A percentile compares a stretch with the other conserved stretches of the same genome.
These are phyloP conservation scores for Saccharomycopsis hybrid DNA, from an alignment of 1,139 yeast genomes.

Conservation along the genomic window DNA sequence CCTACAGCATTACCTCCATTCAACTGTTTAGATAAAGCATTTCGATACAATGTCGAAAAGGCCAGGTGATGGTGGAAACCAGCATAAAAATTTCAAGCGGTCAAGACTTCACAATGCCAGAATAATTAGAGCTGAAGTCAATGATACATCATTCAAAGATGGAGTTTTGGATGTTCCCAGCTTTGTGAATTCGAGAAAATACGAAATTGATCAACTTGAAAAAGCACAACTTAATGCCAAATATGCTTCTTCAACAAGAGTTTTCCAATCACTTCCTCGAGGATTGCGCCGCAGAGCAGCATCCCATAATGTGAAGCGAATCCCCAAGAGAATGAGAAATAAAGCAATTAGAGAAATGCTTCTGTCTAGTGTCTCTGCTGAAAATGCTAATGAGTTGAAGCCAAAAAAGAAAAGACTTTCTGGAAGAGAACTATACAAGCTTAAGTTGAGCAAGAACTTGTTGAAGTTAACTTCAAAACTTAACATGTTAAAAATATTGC, in stretches of 20 bases:
- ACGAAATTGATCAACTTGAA: conserved; percentile 73
- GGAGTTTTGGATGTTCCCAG: conserved; percentile 62
- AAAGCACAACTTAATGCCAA: conserved; percentile 69
- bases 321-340: conserved; percentile 74
- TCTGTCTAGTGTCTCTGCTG: conserved; percentile 28
- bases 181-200: conserved; percentile 66
- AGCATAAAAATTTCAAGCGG: conserved; percentile 22
- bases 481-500: conserved; percentile 39
- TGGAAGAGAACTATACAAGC: conserved; percentile 50
- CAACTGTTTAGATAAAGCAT: too few relatives aligned
- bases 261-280: conserved; percentile 85
- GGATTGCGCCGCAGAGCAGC: conserved; percentile 85
- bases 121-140: conserved; percentile 30
- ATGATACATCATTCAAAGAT: conserved; percentile 33
- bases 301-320: conserved; percentile 84
- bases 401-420: conserved; percentile 30
- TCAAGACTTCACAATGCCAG: conserved; percentile 30
- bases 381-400: conserved; percentile 3
- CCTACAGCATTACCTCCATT: too few relatives aligned
- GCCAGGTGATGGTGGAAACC: neutral
- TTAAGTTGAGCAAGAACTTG: conserved; percentile 46
- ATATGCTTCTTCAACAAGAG: conserved; percentile 65
- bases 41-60: conserved; percentile 4
- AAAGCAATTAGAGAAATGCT: conserved; percentile 70
- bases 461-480: conserved; percentile 50